These are phyloP conservation scores for Cephaloascus fragrans DNA, from an alignment of 805 yeast genomes.

Conservation along the genomic window DNA sequence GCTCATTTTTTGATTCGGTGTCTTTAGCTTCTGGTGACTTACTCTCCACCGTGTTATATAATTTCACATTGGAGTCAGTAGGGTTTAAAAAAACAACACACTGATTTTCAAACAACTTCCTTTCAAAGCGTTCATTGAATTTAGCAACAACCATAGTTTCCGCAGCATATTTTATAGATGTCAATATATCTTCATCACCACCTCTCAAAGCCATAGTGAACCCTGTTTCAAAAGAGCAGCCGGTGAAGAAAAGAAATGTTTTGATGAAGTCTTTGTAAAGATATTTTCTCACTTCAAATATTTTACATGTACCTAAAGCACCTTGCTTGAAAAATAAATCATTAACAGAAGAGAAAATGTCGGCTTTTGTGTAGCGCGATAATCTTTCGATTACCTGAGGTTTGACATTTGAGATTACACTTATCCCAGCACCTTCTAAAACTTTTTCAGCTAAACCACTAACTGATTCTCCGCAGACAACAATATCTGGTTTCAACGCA, in stretches of 20 bases:
- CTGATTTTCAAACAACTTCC: constrained; percentile 6
- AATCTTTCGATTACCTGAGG: constrained; percentile 74
- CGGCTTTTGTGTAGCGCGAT: constrained; percentile 73
- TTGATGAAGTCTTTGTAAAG: constrained; percentile 46
- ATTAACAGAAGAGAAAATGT: constrained; percentile 78
- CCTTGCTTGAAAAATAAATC: constrained; percentile 58
- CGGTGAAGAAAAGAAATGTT: constrained; percentile 71
- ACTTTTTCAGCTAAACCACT: constrained; percentile 74
- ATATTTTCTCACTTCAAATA: constrained; percentile 63
- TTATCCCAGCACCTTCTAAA: constrained; percentile 63
- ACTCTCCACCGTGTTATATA: constrained; percentile 2
- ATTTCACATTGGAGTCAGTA: constrained; percentile 3
- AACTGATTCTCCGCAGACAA: constrained; percentile 70
- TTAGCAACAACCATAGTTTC: constrained; percentile 74
- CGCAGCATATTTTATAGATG: constrained; percentile 64
- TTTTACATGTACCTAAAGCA: constrained; percentile 60
- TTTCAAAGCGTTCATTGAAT: constrained; percentile 75
- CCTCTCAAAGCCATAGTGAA: constrained; percentile 87
- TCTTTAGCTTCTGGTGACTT: neutral
- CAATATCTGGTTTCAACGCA: constrained; percentile 67
- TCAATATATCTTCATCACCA: constrained; percentile 47
- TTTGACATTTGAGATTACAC: constrained; percentile 75
- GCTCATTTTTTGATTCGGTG: neutral
- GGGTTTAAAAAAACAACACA: constrained; percentile 3
- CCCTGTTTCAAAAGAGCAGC: constrained; percentile 66